Evolutionary conservation across 352 stramenopile species (phyloP).

Genomic region (Pythium folliculosum): DNA sequence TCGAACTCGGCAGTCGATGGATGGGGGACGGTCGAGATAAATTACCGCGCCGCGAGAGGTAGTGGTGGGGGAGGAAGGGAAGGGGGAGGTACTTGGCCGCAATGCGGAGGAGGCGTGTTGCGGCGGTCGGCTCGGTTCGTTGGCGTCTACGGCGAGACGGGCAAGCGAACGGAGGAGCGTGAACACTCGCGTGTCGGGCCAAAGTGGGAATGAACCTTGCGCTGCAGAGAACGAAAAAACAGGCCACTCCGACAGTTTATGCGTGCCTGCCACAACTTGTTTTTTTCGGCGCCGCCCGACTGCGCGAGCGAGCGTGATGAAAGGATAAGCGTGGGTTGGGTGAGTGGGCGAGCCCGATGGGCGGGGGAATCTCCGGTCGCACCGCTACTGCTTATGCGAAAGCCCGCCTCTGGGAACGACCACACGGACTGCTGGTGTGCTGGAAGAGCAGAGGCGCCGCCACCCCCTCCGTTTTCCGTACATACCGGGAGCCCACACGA

Average conservation of each 20-base stretch:
- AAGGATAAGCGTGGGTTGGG: conserved; percentile 8
- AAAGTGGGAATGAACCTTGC: conserved; percentile 24
- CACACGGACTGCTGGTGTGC: conserved; percentile 23
- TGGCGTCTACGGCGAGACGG: conserved; percentile 7
- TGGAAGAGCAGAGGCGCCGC: conserved; percentile 26
- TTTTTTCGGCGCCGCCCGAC: conserved; percentile 1
- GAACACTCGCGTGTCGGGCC: conserved; percentile 10
- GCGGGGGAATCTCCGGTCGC: conserved; percentile 7
- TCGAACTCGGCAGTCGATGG: conserved; percentile 2
- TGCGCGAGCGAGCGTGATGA: conserved; percentile 3
- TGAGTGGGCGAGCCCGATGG: conserved; percentile 7
- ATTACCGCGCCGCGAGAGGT: conserved; percentile 7
- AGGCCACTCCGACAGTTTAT: conserved; percentile 11
- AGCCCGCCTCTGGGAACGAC: conserved; percentile 5
- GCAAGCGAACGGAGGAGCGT: conserved; percentile 4
- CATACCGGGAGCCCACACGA: conserved; percentile 13
- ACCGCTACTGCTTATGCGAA: conserved; percentile 4
- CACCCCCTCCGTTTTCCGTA: conserved; percentile 1
- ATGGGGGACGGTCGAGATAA: conserved; percentile 15
- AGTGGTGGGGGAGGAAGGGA: not conserved
- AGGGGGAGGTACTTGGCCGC: conserved; percentile 27
- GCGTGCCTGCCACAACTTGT: conserved; percentile 10
- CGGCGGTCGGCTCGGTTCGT: conserved; percentile 2
- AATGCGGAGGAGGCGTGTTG: not conserved
- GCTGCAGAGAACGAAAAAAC: conserved; percentile 2